Evolutionary conservation across 108 stramenopile genomes (phyloP), one percentile per base, ranked within the genome.

Genomic region (Cyclotella baltica): DNA sequence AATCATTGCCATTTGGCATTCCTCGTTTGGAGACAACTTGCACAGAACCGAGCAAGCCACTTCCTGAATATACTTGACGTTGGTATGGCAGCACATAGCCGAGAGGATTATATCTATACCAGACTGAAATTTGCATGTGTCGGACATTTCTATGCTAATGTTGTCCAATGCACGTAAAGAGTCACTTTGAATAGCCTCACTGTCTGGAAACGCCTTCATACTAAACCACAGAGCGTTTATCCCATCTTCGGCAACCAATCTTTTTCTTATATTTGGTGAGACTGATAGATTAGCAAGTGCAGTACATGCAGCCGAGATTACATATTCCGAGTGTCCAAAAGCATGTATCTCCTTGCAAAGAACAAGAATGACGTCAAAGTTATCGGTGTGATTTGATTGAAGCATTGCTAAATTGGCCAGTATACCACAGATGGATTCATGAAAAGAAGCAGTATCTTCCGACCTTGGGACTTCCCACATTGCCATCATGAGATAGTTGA

Each of bases 261-360:
- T 36, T 25, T 25, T 20, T 66, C 64, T 75, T 25, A 50, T 72
- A n/a, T 10, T 1, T 23, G 27, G 27, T 34, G 74, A 65, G 18
- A 61, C 51, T 18, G 64, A 56, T 15, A 75, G 63, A 43, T 75
- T 75, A 15, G 74, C 74, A 30, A 75, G 19, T 15, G 74, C 64
- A n/a, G 64, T 66, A 31, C 74, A 75, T 19, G 47, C 46, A 30
- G 37, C 64, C 2, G 23, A 35, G 2, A 15, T 11, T n/a, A 75
- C 52, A 20, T 65, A 63, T 47, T 56, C 63, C 0, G 65, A 75
- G 19, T 23, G 48, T 31, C 19, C 22, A 20, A 62, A 55, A 19
- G 38, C 40, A 55, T 56, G 27, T n/a, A 75, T 51, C 16, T 48
- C 48, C 27, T 75, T 46, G 8, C 64, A 65, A 29, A 75, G 27